These are phyloP conservation scores for Candida glucosophila DNA, from an alignment of 1,139 yeast species.

Conservation along the genomic window DNA sequence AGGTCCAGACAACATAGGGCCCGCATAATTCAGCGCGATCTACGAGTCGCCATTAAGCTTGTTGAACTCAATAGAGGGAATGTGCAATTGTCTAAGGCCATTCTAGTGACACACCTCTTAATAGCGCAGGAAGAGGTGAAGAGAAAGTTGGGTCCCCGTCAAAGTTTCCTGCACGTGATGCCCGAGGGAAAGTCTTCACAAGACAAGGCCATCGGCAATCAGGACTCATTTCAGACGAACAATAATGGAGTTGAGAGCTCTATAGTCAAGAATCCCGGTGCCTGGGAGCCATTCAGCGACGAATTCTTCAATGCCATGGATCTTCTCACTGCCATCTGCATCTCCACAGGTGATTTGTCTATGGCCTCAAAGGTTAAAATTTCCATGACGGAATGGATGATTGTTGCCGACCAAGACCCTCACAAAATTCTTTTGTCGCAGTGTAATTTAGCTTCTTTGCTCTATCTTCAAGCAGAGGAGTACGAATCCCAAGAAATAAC, in stretches of 20 bases:
- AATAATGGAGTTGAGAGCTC: constrained; percentile 11
- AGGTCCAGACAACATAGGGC: constrained; percentile 30
- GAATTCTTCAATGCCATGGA: constrained; percentile 73
- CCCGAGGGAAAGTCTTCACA: constrained; percentile 1
- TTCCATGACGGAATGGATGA: constrained; percentile 67
- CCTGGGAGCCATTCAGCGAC: constrained; percentile 67
- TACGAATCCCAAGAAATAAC: constrained; percentile 43
- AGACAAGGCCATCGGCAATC: constrained; percentile 10
- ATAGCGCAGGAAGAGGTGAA: constrained; percentile 51
- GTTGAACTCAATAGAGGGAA: constrained; percentile 47
- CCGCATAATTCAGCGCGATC: constrained; percentile 62
- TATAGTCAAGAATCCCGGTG: constrained; percentile 29
- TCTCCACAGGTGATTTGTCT: constrained; percentile 57
- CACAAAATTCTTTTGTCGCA: constrained; percentile 58
- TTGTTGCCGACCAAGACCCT: constrained; percentile 59
- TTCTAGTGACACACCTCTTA: constrained; percentile 53
- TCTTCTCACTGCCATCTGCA: constrained; percentile 55
- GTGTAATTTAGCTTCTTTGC: constrained; percentile 64
- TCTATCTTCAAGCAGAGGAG: constrained; percentile 64
- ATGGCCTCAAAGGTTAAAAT: constrained; percentile 57
- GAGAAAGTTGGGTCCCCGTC: constrained; percentile 9
- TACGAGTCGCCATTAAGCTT: constrained; percentile 60
- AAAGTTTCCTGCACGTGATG: too few relatives aligned
- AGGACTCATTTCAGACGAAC: constrained; percentile 11
- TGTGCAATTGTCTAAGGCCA: constrained; percentile 48